Evolutionary conservation across 2,329 filamentous ascomycete species (phyloP).

Genomic region (Ceratocystis lukuohia): DNA sequence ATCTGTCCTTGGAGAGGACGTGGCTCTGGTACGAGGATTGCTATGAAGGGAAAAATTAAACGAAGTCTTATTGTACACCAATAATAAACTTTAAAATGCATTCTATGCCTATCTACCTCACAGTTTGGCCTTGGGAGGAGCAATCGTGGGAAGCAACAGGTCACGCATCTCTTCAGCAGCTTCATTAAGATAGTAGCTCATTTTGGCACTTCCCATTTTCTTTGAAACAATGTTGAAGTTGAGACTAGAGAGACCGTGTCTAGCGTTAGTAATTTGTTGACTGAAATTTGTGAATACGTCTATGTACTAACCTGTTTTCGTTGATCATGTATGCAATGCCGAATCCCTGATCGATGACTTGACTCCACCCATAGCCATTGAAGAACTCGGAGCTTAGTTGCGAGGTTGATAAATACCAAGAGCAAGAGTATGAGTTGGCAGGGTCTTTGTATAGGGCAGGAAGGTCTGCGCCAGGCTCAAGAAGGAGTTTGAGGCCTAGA

Average conservation of each 20-base stretch:
- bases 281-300: neutral
- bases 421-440: conserved; percentile 66
- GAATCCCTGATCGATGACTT: conserved; percentile 91
- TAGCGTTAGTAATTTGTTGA: neutral
- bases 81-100: neutral
- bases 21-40: neutral
- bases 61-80: neutral
- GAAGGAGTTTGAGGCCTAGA: conserved; percentile 88
- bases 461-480: conserved; percentile 65
- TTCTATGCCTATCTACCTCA: conserved; percentile 32
- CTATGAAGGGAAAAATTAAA: neutral
- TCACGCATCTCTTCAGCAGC: conserved; percentile 83
- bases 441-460: conserved; percentile 80
- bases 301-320: conserved; percentile 52
- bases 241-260: conserved; percentile 41
- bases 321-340: conserved; percentile 99
- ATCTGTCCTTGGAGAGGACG: too few relatives aligned
- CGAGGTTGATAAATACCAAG: conserved; percentile 79
- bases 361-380: conserved; percentile 97
- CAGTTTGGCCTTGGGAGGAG: conserved; percentile 74
- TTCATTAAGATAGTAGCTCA: conserved; percentile 94
- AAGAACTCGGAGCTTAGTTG: conserved; percentile 95
- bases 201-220: conserved; percentile 73
- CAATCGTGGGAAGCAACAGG: conserved; percentile 65
- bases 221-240: conserved; percentile 99